Evolutionary conservation across 495 filamentous ascomycete genomes (phyloP).

Genomic region (Aspergillus saccharolyticus): DNA sequence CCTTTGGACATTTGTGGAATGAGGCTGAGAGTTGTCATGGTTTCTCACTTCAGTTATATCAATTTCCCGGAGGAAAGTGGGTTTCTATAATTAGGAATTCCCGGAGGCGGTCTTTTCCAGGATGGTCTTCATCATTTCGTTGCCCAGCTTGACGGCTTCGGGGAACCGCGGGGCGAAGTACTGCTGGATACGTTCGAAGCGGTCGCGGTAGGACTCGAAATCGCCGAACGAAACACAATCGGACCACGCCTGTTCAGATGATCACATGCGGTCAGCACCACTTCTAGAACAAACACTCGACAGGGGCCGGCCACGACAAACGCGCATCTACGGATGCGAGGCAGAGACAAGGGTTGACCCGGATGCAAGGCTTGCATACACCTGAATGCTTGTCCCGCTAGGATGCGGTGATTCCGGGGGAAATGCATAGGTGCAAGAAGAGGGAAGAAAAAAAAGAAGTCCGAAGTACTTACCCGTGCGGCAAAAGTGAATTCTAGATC

Average conservation of each 20-base stretch:
- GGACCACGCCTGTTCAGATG: conserved; percentile 66
- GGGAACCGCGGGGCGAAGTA: conserved; percentile 89
- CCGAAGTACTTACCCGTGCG: conserved; percentile 54
- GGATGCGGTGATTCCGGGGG: background rate
- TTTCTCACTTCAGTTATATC: background rate
- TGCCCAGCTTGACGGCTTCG: conserved; percentile 79
- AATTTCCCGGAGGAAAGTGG: background rate
- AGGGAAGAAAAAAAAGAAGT: background rate
- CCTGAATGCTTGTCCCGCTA: background rate
- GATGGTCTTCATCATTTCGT: conserved; percentile 96
- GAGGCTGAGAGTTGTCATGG: too few relatives aligned
- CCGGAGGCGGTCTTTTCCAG: conserved; percentile 64
- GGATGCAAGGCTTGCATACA: background rate
- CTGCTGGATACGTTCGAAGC: conserved; percentile 79
- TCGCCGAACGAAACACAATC: conserved; percentile 86
- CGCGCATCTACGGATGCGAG: background rate
- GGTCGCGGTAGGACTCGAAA: conserved; percentile 82
- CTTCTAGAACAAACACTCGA: background rate
- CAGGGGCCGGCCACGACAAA: background rate
- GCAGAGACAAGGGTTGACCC: background rate
- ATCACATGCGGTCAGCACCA: background rate
- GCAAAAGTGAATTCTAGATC: conserved; percentile 98
- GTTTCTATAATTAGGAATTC: background rate
- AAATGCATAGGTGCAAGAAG: too few relatives aligned
- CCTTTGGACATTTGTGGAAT: background rate